phyloP scores from a whole-genome alignment of 176 grass and related monocot species.

The Avena sativa region DNA sequence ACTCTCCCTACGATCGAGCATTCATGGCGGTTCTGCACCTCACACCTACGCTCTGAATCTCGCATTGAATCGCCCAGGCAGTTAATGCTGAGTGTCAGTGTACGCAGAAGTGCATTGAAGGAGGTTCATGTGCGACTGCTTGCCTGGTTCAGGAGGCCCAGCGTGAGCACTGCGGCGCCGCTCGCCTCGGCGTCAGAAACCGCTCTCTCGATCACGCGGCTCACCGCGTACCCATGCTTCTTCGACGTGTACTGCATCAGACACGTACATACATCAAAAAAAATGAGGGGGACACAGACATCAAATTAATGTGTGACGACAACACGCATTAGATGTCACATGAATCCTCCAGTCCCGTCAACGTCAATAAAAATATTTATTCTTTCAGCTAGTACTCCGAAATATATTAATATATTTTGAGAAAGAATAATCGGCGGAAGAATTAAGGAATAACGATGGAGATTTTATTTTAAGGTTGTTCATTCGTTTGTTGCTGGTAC shows the following conservation, averaged over 20 bases:
- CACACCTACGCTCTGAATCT: conserved; percentile 7
- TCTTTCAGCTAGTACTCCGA: too few species aligned
- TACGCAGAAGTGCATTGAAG: background rate
- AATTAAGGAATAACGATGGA: too few species aligned
- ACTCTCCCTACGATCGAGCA: too few species aligned
- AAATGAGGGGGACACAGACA: too few species aligned
- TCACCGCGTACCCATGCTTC: conserved; percentile 26
- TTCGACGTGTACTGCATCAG: conserved; percentile 53
- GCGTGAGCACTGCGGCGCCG: conserved; percentile 56
- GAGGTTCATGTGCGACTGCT: background rate
- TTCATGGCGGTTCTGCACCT: background rate
- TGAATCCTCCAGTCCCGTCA: too few species aligned
- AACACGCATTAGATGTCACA: too few species aligned
- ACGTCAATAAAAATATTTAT: too few species aligned
- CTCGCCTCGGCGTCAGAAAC: conserved; percentile 62
- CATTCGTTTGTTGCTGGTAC: background rate
- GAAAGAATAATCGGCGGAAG: too few species aligned
- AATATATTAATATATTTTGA: too few species aligned
- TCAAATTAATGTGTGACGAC: too few species aligned
- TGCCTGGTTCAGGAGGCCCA: conserved; percentile 81
- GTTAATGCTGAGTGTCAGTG: background rate
- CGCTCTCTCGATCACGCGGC: conserved; percentile 50
- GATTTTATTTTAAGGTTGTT: too few species aligned
- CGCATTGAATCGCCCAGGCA: background rate
- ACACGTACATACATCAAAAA: too few species aligned